Percentiles rank a stretch among this genome's conserved stretches.
Conservation (phyloP, 2,329 filamentous ascomycete genomes). For the Alternaria ventricosa region DNA sequence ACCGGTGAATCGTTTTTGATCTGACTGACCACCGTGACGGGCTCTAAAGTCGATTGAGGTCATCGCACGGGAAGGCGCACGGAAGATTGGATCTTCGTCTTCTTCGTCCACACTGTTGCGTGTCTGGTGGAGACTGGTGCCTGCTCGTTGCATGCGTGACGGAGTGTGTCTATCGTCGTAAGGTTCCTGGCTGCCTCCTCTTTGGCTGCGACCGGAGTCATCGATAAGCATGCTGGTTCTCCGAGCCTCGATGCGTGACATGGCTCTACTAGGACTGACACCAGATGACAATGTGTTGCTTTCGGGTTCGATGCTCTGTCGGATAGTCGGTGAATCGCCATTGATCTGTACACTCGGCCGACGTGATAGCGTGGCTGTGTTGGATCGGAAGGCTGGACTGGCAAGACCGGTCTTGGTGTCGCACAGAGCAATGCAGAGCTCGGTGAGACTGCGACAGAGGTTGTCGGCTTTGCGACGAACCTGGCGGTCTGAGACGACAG, state of each 20-base stretch:
- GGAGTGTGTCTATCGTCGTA: constrained; percentile 28
- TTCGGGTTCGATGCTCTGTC: constrained; percentile 46
- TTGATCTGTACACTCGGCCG: constrained; percentile 47
- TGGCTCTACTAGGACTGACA: constrained; percentile 45
- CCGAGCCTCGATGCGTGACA: constrained; percentile 55
- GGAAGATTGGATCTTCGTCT: constrained; percentile 48
- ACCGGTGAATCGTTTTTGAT: constrained; percentile 26
- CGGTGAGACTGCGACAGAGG: constrained; percentile 89
- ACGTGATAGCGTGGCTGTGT: constrained; percentile 33
- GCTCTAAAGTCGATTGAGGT: constrained; percentile 50
- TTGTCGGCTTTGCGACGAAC: constrained; percentile 89
- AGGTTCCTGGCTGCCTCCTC: constrained; percentile 43
- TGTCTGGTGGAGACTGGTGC: constrained; percentile 48
- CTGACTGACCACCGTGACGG: constrained; percentile 29
- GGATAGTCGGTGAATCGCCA: constrained; percentile 42
- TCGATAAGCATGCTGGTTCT: constrained; percentile 43
- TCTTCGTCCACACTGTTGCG: constrained; percentile 44
- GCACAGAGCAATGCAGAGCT: constrained; percentile 82
- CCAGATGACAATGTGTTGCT: constrained; percentile 35
- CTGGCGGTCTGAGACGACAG: constrained; percentile 75
- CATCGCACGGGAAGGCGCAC: constrained; percentile 57
- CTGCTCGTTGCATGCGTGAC: constrained; percentile 44
- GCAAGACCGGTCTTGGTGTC: constrained; percentile 43
- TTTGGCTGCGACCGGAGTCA: constrained; percentile 22
- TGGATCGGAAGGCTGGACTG: constrained; percentile 40